phyloP scores from a whole-genome alignment of 192 early-diverging fungal genomes.

The Backusella tuberculispora region DNA sequence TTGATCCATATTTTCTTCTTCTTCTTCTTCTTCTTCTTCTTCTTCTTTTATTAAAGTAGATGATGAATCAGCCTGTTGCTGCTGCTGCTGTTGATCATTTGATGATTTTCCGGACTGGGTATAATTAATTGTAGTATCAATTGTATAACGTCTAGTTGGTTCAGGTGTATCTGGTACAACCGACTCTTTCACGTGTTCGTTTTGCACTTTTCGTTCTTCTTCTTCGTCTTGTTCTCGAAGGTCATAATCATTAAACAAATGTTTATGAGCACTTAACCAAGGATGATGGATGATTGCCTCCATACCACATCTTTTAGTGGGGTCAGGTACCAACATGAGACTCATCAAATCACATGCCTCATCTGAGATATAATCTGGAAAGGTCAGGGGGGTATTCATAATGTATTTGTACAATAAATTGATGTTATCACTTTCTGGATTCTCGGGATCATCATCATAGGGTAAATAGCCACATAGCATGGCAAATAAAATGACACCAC shows the following conservation, averaged over 20 bases:
- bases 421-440: slow-evolving; percentile 90
- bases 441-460: slow-evolving; percentile 89
- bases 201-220: neutral
- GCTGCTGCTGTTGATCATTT: neutral
- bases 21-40: neutral
- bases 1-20: neutral
- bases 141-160: slow-evolving; percentile 25
- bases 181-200: neutral
- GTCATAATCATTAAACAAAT: slow-evolving; percentile 28
- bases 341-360: slow-evolving; percentile 79
- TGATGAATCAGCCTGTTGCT: slow-evolving; percentile 8
- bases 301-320: slow-evolving; percentile 73
- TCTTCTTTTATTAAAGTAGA: neutral
- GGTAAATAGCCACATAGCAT: slow-evolving; percentile 91
- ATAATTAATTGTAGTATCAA: slow-evolving; percentile 1
- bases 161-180: slow-evolving; percentile 11
- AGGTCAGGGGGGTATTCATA: slow-evolving; percentile 75
- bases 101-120: slow-evolving; percentile 2
- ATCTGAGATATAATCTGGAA: slow-evolving; percentile 84
- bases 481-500: slow-evolving; percentile 96
- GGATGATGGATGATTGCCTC: slow-evolving; percentile 75
- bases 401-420: slow-evolving; percentile 86
- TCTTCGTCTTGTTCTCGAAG: neutral
- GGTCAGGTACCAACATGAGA: slow-evolving; percentile 93
- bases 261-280: slow-evolving; percentile 39